These are phyloP conservation scores for Danielia reshetovae DNA, from an alignment of 805 yeast species.

Conservation along the genomic window DNA sequence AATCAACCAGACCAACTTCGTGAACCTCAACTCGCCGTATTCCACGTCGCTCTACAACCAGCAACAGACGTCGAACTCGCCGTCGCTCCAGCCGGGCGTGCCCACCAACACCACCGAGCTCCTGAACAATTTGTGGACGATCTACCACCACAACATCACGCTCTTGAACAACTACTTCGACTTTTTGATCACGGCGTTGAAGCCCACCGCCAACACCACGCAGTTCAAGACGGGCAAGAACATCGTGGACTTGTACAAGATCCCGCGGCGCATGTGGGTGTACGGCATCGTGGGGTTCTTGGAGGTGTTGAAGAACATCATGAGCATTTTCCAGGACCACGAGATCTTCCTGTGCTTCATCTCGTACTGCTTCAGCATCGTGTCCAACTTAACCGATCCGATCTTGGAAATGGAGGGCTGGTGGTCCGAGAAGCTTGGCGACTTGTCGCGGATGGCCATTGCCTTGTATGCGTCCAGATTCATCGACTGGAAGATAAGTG, in stretches of 20 bases:
- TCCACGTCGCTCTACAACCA: slow-evolving; percentile 13
- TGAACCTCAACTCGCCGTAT: slow-evolving; percentile 34
- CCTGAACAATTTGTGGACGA: slow-evolving; percentile 63
- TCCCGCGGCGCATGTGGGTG: slow-evolving; percentile 79
- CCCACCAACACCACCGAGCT: slow-evolving; percentile 44
- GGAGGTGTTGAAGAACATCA: slow-evolving; percentile 71
- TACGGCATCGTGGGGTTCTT: slow-evolving; percentile 79
- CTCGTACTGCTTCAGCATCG: slow-evolving; percentile 63
- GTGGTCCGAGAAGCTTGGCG: slow-evolving; percentile 88
- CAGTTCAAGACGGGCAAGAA: slow-evolving; percentile 71
- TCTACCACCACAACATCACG: slow-evolving; percentile 63
- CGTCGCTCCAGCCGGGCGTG: slow-evolving; percentile 13
- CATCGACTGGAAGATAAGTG: slow-evolving; percentile 81
- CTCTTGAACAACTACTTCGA: slow-evolving; percentile 69
- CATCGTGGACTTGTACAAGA: slow-evolving; percentile 71
- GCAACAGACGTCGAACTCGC: slow-evolving; percentile 11
- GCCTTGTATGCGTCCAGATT: slow-evolving; percentile 75
- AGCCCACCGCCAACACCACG: slow-evolving; percentile 49
- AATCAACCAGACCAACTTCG: slow-evolving; percentile 33
- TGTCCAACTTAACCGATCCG: slow-evolving; percentile 51
- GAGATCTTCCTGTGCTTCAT: slow-evolving; percentile 75
- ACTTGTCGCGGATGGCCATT: slow-evolving; percentile 81
- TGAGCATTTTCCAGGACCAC: slow-evolving; percentile 69
- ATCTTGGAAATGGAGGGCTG: slow-evolving; percentile 57
- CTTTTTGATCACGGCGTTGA: slow-evolving; percentile 64